A percentile compares a stretch with the other conserved stretches of the same genome.
These are phyloP conservation scores for Nakazawaea pomicola DNA, from an alignment of 805 yeast genomes.

Conservation along the genomic window DNA sequence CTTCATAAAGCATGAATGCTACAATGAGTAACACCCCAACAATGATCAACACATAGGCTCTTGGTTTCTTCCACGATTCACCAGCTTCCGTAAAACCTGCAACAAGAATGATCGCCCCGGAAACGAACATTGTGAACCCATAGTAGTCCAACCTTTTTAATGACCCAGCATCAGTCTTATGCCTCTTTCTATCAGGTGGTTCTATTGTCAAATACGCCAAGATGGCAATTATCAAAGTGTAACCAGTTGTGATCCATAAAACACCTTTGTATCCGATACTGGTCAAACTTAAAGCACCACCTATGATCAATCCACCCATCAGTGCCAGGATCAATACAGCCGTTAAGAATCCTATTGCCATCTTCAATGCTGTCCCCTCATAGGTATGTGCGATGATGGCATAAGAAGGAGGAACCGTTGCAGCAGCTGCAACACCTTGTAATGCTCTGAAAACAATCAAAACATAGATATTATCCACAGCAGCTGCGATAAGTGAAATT, in stretches of 20 bases:
- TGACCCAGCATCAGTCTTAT: slow-evolving; percentile 20
- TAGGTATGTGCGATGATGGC: slow-evolving; percentile 19
- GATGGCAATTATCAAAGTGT: slow-evolving; percentile 18
- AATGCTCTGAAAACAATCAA: slow-evolving; percentile 31
- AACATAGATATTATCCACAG: slow-evolving; percentile 24
- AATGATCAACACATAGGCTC: slow-evolving; percentile 36
- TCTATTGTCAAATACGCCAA: slow-evolving; percentile 23
- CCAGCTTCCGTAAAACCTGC: slow-evolving; percentile 43
- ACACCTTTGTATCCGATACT: slow-evolving; percentile 34
- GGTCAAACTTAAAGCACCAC: slow-evolving; percentile 39
- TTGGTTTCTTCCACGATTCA: slow-evolving; percentile 33
- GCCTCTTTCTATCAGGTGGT: slow-evolving; percentile 6
- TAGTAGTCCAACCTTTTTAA: slow-evolving; percentile 28
- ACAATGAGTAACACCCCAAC: slow-evolving; percentile 31
- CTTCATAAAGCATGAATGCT: slow-evolving; percentile 27
- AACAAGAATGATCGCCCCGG: slow-evolving; percentile 32
- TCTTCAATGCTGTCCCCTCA: slow-evolving; percentile 12
- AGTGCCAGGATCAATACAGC: slow-evolving; percentile 24
- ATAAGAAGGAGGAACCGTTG: slow-evolving; percentile 28
- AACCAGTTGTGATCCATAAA: slow-evolving; percentile 33
- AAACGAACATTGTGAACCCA: slow-evolving; percentile 29
- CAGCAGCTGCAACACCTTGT: slow-evolving; percentile 32
- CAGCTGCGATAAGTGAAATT: slow-evolving; percentile 25
- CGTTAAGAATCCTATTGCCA: slow-evolving; percentile 24
- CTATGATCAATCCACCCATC: slow-evolving; percentile 36